Percentiles rank a stretch among this genome's conserved stretches.
These are phyloP conservation scores for Arthrobotrys sinensis DNA, from an alignment of 2,329 filamentous ascomycete species.

Conservation along the genomic window DNA sequence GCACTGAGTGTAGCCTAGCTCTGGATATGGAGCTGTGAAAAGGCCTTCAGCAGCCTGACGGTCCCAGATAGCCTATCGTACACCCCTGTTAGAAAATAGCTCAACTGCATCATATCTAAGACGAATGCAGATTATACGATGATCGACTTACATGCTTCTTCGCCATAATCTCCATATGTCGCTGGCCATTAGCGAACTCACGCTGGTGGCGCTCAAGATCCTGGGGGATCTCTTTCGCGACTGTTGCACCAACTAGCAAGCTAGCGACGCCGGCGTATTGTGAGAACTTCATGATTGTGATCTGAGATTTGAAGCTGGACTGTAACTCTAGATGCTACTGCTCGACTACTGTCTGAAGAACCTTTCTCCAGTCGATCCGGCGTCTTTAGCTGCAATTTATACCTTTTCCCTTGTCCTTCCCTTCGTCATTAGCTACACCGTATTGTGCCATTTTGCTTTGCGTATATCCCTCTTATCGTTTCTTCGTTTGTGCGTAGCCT, in stretches of 20 bases:
- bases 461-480: slow-evolving; percentile 39
- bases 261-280: slow-evolving; percentile 58
- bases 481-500: not conserved
- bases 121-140: slow-evolving; percentile 5
- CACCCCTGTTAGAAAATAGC: slow-evolving; percentile 57
- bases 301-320: slow-evolving; percentile 19
- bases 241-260: slow-evolving; percentile 50
- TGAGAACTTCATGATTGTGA: slow-evolving; percentile 49
- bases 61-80: slow-evolving; percentile 39
- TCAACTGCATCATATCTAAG: slow-evolving; percentile 42
- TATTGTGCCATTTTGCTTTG: slow-evolving; percentile 27
- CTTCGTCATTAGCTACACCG: slow-evolving; percentile 5
- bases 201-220: slow-evolving; percentile 45
- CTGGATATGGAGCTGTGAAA: slow-evolving; percentile 45
- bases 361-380: slow-evolving; percentile 39
- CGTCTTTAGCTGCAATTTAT: slow-evolving; percentile 42
- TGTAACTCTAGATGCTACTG: slow-evolving; percentile 19
- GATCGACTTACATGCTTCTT: slow-evolving; percentile 53
- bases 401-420: slow-evolving; percentile 17
- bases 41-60: slow-evolving; percentile 35
- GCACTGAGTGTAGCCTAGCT: slow-evolving; percentile 52
- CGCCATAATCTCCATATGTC: slow-evolving; percentile 56
- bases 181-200: slow-evolving; percentile 49
- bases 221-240: slow-evolving; percentile 56
- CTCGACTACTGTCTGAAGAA: slow-evolving; percentile 27